Evolutionary conservation across 2,329 filamentous ascomycete species (phyloP).

Genomic region (Calycina marina): DNA sequence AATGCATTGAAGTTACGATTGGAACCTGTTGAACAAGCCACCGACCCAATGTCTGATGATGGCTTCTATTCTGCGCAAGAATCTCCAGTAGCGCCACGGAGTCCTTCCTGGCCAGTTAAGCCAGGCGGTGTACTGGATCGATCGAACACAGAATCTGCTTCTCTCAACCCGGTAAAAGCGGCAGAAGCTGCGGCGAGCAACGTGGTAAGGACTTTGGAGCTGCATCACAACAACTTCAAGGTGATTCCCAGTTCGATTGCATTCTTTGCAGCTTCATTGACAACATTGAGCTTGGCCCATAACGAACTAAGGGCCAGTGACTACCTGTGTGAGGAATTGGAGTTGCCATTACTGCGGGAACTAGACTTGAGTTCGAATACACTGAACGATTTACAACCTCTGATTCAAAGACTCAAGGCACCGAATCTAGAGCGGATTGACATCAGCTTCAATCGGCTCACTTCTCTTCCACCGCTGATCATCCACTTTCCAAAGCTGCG

Average conservation of each 20-base stretch:
- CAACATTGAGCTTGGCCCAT: constrained; percentile 57
- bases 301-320: constrained; percentile 53
- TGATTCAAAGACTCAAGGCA: constrained; percentile 55
- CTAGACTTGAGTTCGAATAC: constrained; percentile 64
- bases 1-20: constrained; percentile 52
- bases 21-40: constrained; percentile 31
- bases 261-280: constrained; percentile 56
- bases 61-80: constrained; percentile 15
- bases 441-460: constrained; percentile 68
- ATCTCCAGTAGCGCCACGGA: constrained; percentile 14
- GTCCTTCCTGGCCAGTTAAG: constrained; percentile 19
- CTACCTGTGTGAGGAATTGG: constrained; percentile 51
- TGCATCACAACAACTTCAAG: constrained; percentile 66
- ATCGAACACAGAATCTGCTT: constrained; percentile 48
- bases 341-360: constrained; percentile 60
- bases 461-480: constrained; percentile 51
- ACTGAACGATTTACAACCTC: constrained; percentile 52
- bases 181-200: constrained; percentile 39
- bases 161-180: constrained; percentile 41
- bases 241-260: constrained; percentile 54
- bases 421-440: constrained; percentile 65
- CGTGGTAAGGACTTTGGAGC: constrained; percentile 41
- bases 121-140: constrained; percentile 47
- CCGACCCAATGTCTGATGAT: constrained; percentile 22
- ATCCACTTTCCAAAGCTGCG: constrained; percentile 54